phyloP scores from a whole-genome alignment of 1,284 basidiomycete species.

The Phellinidium pouzarii region DNA sequence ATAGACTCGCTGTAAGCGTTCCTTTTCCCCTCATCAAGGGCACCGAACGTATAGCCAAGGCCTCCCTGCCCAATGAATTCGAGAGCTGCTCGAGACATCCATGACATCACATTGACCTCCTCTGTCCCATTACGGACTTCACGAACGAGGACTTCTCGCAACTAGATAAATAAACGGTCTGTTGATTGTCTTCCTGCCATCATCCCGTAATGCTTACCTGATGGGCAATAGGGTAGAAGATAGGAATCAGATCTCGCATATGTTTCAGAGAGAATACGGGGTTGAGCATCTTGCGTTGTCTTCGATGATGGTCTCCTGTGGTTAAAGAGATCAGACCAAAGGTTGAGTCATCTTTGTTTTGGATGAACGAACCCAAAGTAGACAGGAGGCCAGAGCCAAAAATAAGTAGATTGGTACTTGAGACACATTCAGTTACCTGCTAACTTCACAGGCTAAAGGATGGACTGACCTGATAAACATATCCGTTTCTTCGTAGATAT shows the following conservation, averaged over 20 bases:
- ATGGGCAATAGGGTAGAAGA: constrained; percentile 26
- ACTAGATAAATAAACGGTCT: constrained; percentile 16
- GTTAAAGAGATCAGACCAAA: neutral
- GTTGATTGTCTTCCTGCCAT: neutral
- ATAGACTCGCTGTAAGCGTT: constrained; percentile 26
- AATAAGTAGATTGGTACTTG: constrained; percentile 10
- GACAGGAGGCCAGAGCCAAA: constrained; percentile 22
- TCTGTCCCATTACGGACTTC: constrained; percentile 19
- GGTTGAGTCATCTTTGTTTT: constrained; percentile 2
- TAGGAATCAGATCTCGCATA: constrained; percentile 25
- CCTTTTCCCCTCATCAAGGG: constrained; percentile 22
- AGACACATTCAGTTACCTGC: neutral
- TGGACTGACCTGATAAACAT: constrained; percentile 20
- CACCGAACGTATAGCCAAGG: constrained; percentile 32
- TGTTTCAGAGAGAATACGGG: constrained; percentile 28
- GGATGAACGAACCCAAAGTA: constrained; percentile 18
- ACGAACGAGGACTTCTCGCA: constrained; percentile 21
- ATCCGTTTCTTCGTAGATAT: constrained; percentile 26
- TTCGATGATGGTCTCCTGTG: constrained; percentile 24
- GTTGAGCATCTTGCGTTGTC: constrained; percentile 26
- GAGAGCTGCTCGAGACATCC: constrained; percentile 30
- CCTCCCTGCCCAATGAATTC: constrained; percentile 33
- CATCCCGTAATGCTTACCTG: constrained; percentile 17
- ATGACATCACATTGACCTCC: constrained; percentile 29
- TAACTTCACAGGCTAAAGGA: neutral